These are phyloP conservation scores for Nemania abortiva DNA, from an alignment of 2,329 filamentous ascomycete genomes.

Conservation along the genomic window DNA sequence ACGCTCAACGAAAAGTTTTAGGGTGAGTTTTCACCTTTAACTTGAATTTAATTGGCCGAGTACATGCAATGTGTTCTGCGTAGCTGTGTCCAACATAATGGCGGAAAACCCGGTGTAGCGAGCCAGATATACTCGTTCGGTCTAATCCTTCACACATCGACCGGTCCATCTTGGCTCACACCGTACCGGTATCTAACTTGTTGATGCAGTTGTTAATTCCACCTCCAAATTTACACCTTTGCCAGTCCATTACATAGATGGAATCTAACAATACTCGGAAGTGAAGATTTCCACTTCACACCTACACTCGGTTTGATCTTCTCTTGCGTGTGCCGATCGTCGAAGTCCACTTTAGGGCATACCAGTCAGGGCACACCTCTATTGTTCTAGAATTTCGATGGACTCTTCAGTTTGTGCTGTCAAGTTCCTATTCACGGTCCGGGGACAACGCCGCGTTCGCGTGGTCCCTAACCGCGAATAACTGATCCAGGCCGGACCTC, in stretches of 20 bases:
- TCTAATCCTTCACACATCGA: not conserved
- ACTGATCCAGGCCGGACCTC: not conserved
- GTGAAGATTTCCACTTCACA: not conserved
- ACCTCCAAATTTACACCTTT: not conserved
- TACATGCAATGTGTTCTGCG: not conserved
- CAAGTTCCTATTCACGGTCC: too few relatives aligned
- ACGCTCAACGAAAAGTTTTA: not conserved
- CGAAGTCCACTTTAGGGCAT: not conserved
- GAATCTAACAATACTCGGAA: too few relatives aligned
- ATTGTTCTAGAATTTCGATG: not conserved
- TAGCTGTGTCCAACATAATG: not conserved
- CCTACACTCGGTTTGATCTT: too few relatives aligned
- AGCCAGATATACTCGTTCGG: not conserved
- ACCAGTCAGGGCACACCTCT: too few relatives aligned
- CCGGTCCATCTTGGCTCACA: not conserved
- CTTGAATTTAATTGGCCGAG: not conserved
- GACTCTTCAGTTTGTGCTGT: not conserved
- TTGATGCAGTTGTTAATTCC: slow-evolving; percentile 8
- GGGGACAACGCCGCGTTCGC: too few relatives aligned
- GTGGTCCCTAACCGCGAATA: not conserved
- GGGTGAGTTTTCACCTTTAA: not conserved
- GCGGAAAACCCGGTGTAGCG: not conserved
- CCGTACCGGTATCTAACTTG: not conserved
- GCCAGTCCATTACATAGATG: not conserved
- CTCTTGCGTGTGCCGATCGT: too few relatives aligned